Base-by-base conservation (phyloP, 2,329 filamentous ascomycete genomes). In the Hymenoscyphus albidus region DNA sequence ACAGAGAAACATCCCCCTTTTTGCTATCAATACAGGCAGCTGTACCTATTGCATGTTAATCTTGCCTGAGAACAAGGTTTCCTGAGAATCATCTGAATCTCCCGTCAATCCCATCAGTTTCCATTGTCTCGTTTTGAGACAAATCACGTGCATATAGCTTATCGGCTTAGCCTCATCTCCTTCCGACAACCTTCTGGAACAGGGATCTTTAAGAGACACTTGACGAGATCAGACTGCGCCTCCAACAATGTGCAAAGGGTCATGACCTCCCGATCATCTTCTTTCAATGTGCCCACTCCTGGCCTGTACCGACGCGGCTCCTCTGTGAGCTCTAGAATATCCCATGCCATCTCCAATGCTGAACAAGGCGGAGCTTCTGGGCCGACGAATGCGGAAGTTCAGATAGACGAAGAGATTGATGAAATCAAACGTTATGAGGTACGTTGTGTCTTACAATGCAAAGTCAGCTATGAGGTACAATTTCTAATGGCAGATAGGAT, bases 361-460 rank as follows among this genome's bases (percentile, higher is more conserved):
- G 89, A 92, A 76, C 82, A 82, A 68, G 88, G 86, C 67, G 83
- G 88, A 65, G 79, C 81, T 65, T 79, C 79, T 66, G 79, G 81
- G 59, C 78, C 81, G 12, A 81, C 76, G 40, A 77, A 81, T 35
- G 86, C 83, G 63, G 86, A 91, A 73, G 85, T 88, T 67, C 86
- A 89, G 68, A 92, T 96, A 70, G 90, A 93, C 67, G 93, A 98
- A 75, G 95, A 99, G 80, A 97, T 99, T 75, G 93, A 91, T 32
- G 90, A 97, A 81, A 98, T 99, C 76, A 97, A 97, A 80, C 86
- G 94, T 80, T 99, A 99, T 79, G 95, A 97, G 80, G 86, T 88
- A 76, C 68, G 78, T 68, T 32, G 35, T 38, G 31, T 59, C 69
- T 39, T 58, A 60, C 66, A 59, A 42, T 16, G 42, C 58, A 22